A percentile compares a stretch with the other conserved stretches of the same genome.
Conservation (phyloP, 441 rosid genomes). For the Cnidoscolus chayamansa region DNA sequence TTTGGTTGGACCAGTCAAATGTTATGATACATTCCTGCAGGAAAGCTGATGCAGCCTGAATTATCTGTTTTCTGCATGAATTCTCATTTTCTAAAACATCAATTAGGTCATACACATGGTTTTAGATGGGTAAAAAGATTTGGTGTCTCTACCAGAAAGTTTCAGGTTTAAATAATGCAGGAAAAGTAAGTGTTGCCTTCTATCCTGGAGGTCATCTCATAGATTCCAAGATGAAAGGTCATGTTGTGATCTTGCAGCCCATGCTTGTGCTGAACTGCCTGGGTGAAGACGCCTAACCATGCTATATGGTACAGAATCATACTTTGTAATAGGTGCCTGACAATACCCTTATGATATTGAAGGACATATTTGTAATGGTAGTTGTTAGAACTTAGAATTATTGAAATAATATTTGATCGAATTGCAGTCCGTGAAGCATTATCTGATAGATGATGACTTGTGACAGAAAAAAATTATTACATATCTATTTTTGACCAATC, state of each 20-base stretch:
- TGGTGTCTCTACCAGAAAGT: neutral
- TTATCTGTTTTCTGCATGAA: neutral
- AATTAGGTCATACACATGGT: neutral
- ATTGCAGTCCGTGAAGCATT: neutral
- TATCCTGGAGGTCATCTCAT: no score
- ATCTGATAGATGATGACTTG: neutral
- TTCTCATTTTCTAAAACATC: neutral
- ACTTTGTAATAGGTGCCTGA: neutral
- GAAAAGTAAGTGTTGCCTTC: no score
- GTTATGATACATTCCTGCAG: constrained; percentile 26
- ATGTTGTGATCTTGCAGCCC: no score
- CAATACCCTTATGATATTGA: neutral
- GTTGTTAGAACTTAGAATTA: neutral
- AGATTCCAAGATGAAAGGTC: no score
- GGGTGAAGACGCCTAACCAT: neutral
- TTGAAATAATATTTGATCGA: neutral
- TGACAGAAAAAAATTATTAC: neutral
- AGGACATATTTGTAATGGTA: neutral
- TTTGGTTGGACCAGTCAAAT: constrained; percentile 54
- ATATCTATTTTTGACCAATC: neutral
- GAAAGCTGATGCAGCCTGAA: neutral
- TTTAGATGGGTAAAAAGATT: neutral
- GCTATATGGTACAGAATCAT: neutral
- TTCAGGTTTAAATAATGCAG: neutral
- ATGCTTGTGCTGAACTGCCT: neutral